Evolutionary conservation across 1,139 yeast species (phyloP).

Genomic region (Arxiozyma slooffiae): DNA sequence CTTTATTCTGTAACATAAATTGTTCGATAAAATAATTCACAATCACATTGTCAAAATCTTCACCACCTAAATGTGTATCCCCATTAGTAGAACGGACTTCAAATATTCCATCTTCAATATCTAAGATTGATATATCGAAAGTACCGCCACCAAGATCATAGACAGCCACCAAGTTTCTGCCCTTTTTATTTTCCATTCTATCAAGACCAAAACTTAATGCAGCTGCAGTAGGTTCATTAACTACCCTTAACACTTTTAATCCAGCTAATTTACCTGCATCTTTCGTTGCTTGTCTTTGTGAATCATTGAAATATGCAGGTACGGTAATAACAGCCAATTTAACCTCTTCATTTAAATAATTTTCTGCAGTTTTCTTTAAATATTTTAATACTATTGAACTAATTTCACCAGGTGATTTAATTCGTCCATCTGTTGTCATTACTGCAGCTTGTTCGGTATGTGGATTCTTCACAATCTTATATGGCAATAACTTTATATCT

Average conservation of each 20-base stretch:
- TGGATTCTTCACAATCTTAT: constrained; percentile 35
- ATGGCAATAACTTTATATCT: constrained; percentile 49
- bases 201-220: constrained; percentile 71
- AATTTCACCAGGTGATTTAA: constrained; percentile 27
- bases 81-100: constrained; percentile 80
- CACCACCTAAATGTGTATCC: constrained; percentile 77
- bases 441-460: constrained; percentile 57
- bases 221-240: constrained; percentile 77
- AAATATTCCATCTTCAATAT: constrained; percentile 72
- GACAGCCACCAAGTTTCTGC: constrained; percentile 54
- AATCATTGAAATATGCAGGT: constrained; percentile 71
- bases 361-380: constrained; percentile 48
- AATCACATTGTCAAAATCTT: constrained; percentile 61
- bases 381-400: constrained; percentile 23
- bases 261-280: constrained; percentile 62
- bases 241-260: constrained; percentile 55
- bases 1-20: constrained; percentile 34
- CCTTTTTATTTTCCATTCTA: constrained; percentile 8
- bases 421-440: constrained; percentile 30
- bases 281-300: constrained; percentile 71
- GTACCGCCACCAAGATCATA: constrained; percentile 82
- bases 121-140: constrained; percentile 68
- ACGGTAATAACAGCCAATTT: constrained; percentile 67
- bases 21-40: constrained; percentile 43
- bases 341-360: constrained; percentile 34